These are phyloP conservation scores for Salix brachista DNA, from an alignment of 345 rosid species.

Conservation along the genomic window DNA sequence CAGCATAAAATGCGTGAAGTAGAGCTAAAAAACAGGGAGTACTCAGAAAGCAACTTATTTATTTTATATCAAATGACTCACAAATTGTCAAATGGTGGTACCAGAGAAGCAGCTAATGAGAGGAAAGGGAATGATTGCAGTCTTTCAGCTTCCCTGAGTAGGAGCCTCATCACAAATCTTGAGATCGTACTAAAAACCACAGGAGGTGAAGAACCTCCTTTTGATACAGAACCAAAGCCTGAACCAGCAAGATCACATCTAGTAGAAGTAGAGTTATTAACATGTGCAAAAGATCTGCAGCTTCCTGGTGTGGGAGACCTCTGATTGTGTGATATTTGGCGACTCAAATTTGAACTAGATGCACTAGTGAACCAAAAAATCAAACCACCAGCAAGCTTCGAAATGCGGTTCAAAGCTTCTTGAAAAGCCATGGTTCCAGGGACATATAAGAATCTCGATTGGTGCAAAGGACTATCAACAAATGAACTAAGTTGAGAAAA, in stretches of 20 bases:
- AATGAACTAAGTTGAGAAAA: slow-evolving; percentile 33
- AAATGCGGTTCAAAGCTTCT: slow-evolving; percentile 56
- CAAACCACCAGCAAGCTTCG: slow-evolving; percentile 58
- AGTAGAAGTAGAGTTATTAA: slow-evolving; percentile 32
- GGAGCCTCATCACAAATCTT: slow-evolving; percentile 39
- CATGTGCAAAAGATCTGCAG: slow-evolving; percentile 26
- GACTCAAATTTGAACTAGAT: slow-evolving; percentile 42
- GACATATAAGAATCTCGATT: slow-evolving; percentile 32
- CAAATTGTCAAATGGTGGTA: slow-evolving; percentile 59
- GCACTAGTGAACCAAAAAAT: slow-evolving; percentile 49
- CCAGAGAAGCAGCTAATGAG: slow-evolving; percentile 59
- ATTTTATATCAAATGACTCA: slow-evolving; percentile 35
- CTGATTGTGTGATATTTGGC: slow-evolving; percentile 35
- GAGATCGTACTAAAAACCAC: slow-evolving; percentile 40
- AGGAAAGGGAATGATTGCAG: slow-evolving; percentile 52
- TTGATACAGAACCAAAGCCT: slow-evolving; percentile 25
- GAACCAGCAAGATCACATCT: slow-evolving; percentile 30
- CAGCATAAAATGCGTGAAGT: background rate
- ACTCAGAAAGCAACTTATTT: background rate
- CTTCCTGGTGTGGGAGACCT: slow-evolving; percentile 28
- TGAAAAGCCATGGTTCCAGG: slow-evolving; percentile 48
- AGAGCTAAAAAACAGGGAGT: background rate
- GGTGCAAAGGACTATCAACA: slow-evolving; percentile 26
- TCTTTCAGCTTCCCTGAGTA: slow-evolving; percentile 56
- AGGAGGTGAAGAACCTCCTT: slow-evolving; percentile 25